Evolutionary conservation across 1,139 yeast genomes (phyloP).

Genomic region (Candida neerlandica): DNA sequence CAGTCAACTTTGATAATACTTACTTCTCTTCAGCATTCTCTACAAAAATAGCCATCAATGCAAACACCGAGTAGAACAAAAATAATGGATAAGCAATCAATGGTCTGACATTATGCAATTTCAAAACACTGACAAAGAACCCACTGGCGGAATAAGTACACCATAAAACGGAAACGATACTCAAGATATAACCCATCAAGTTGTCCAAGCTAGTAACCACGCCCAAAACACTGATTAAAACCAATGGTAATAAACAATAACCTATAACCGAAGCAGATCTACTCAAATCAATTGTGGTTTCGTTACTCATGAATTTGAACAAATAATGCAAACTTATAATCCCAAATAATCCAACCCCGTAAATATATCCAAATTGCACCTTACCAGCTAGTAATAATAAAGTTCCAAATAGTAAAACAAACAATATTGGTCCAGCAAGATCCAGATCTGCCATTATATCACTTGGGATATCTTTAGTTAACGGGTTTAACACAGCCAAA

Average conservation of each 20-base stretch:
- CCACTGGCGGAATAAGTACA: slow-evolving; percentile 95
- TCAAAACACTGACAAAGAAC: slow-evolving; percentile 83
- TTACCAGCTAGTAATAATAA: slow-evolving; percentile 83
- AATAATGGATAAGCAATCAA: slow-evolving; percentile 93
- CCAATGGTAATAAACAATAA: slow-evolving; percentile 89
- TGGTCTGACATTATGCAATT: slow-evolving; percentile 81
- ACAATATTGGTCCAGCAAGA: slow-evolving; percentile 92
- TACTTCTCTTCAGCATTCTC: slow-evolving; percentile 36
- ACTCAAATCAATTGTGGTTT: slow-evolving; percentile 59
- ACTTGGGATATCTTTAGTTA: slow-evolving; percentile 57
- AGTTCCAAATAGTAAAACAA: slow-evolving; percentile 87
- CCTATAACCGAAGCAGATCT: slow-evolving; percentile 92
- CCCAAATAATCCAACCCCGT: slow-evolving; percentile 94
- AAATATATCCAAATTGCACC: slow-evolving; percentile 94
- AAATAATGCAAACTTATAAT: slow-evolving; percentile 80
- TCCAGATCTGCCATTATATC: slow-evolving; percentile 91
- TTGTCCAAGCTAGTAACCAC: slow-evolving; percentile 73
- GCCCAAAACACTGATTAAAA: slow-evolving; percentile 74
- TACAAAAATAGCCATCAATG: slow-evolving; percentile 92
- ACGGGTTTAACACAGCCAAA: slow-evolving; percentile 80
- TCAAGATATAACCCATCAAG: slow-evolving; percentile 68
- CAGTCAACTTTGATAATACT: background rate
- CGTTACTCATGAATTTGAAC: slow-evolving; percentile 80
- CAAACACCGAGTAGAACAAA: slow-evolving; percentile 91
- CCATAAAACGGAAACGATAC: slow-evolving; percentile 81